Evolutionary conservation across 2,329 filamentous ascomycete genomes (phyloP).

Genomic region (Simplicillium aogashimaense): DNA sequence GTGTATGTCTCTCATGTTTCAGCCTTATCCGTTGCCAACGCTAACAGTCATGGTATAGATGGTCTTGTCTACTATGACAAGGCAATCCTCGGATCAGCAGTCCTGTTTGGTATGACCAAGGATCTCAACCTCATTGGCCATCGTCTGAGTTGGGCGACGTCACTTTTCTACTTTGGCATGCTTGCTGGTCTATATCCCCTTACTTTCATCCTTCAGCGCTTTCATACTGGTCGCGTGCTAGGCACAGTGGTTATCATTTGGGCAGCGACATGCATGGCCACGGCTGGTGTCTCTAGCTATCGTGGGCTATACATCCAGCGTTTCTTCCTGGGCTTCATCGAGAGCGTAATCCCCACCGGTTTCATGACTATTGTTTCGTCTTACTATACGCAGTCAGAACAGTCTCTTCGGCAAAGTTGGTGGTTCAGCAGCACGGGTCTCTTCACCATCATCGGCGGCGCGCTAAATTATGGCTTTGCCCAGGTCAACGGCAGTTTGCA

Average conservation of each 20-base stretch:
- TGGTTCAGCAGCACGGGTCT: slow-evolving; percentile 54
- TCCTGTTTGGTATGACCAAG: slow-evolving; percentile 65
- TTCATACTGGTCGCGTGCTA: slow-evolving; percentile 54
- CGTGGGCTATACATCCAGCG: slow-evolving; percentile 56
- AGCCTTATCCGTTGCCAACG: neutral
- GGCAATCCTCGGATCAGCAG: slow-evolving; percentile 64
- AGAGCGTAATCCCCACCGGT: slow-evolving; percentile 54
- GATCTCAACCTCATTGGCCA: slow-evolving; percentile 49
- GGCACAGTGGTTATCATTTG: slow-evolving; percentile 55
- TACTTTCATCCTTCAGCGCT: slow-evolving; percentile 60
- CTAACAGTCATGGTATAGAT: slow-evolving; percentile 13
- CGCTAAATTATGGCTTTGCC: slow-evolving; percentile 57
- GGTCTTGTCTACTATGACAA: slow-evolving; percentile 37
- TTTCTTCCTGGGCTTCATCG: slow-evolving; percentile 54
- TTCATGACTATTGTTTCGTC: slow-evolving; percentile 55
- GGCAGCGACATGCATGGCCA: slow-evolving; percentile 58
- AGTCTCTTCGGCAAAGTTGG: slow-evolving; percentile 54
- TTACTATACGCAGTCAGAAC: slow-evolving; percentile 57
- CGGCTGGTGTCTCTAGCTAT: slow-evolving; percentile 54
- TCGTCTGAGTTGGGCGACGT: slow-evolving; percentile 67
- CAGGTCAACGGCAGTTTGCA: slow-evolving; percentile 46
- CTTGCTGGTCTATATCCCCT: slow-evolving; percentile 64
- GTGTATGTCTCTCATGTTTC: slow-evolving; percentile 14
- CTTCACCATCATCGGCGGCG: slow-evolving; percentile 53
- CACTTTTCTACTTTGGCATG: slow-evolving; percentile 74